These are phyloP conservation scores for Protomyces macrosporus DNA, from an alignment of 1,139 yeast species.

Conservation along the genomic window DNA sequence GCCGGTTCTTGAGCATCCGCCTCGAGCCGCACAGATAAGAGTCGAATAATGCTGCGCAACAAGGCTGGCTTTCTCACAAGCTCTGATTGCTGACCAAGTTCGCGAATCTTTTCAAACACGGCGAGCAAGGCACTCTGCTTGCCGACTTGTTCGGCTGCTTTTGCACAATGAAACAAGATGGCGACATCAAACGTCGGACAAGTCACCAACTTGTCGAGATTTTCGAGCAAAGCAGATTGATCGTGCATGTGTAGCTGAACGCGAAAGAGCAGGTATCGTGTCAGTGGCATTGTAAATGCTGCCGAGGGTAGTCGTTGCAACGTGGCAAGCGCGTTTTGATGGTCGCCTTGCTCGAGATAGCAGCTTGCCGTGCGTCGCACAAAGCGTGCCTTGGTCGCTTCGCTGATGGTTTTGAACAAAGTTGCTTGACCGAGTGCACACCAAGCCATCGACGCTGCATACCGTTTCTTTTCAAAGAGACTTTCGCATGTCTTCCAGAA, in stretches of 20 bases:
- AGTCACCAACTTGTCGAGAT: slow-evolving; percentile 7
- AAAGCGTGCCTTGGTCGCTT: slow-evolving; percentile 26
- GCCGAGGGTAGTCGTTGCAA: slow-evolving; percentile 22
- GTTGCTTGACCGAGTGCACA: slow-evolving; percentile 23
- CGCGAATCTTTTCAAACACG: slow-evolving; percentile 25
- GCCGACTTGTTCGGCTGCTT: slow-evolving; percentile 29
- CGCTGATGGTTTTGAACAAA: slow-evolving; percentile 26
- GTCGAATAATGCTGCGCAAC: slow-evolving; percentile 28
- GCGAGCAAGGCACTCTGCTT: slow-evolving; percentile 25
- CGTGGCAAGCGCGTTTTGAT: slow-evolving; percentile 1
- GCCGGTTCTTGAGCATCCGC: neutral
- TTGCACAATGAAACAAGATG: slow-evolving; percentile 29
- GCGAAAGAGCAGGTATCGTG: slow-evolving; percentile 27
- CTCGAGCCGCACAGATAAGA: slow-evolving; percentile 19
- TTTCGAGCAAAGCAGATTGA: slow-evolving; percentile 9
- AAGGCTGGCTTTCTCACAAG: slow-evolving; percentile 2
- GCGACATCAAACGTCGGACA: slow-evolving; percentile 13
- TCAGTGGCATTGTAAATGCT: slow-evolving; percentile 22
- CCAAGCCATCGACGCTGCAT: slow-evolving; percentile 26
- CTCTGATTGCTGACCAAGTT: neutral
- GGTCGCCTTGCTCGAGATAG: slow-evolving; percentile 25
- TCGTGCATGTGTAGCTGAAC: slow-evolving; percentile 20
- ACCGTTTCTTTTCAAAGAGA: slow-evolving; percentile 20
- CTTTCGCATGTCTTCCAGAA: slow-evolving; percentile 29
- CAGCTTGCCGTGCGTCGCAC: slow-evolving; percentile 28